Evolutionary conservation across 202 grass and related monocot species (phyloP), one percentile per base, ranked within the genome.

Genomic region (Saccharum hybrid): DNA sequence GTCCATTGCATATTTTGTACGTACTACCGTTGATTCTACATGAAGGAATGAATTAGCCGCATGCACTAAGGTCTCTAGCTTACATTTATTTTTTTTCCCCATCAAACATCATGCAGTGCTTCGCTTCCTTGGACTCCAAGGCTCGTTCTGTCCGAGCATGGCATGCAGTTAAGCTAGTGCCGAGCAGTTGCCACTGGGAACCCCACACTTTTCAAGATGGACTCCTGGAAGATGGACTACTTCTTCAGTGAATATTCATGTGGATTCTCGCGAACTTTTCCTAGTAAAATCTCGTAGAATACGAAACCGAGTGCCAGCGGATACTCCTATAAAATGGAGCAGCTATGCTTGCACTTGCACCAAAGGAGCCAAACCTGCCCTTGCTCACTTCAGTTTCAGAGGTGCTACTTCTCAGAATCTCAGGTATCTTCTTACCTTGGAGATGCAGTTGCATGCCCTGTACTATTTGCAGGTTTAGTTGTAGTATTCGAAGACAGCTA

Each of bases 221-320:
- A 5, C 36, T 37, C 36, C 6, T 37, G 36, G 87, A 76, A 78
- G 7, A 43, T 71, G 3, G 2, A 70, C 69, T 80, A 34, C 2
- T 52, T 56, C 64, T 81, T 81, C 76, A 64, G 4, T 76, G 82
- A 81, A 88, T 71, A 34, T 71, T 85, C 87, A 4, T 36, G 40
- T 18, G 16, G 8, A 70, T 63, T 48, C 23, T 62, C 51, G 6
- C 1, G 9, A 70, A 75, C 8, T 37, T 76, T 48, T 57, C 71
- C 40, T 13, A 1, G 75, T 75, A 81, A 84, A 13, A 0, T 71
- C 22, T 19, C 39, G 59, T 1, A 23, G 8, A 33, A 63, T 61
- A 34, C 38, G 15, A 76, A 51, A 15, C n/a, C 42, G 15, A 61
- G 54, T 30, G 2, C 48, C 2, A n/a, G n/a, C 0, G 11, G 2